These are phyloP conservation scores for Cardamine chenopodiifolia DNA, from an alignment of 345 rosid genomes.

Conservation along the genomic window DNA sequence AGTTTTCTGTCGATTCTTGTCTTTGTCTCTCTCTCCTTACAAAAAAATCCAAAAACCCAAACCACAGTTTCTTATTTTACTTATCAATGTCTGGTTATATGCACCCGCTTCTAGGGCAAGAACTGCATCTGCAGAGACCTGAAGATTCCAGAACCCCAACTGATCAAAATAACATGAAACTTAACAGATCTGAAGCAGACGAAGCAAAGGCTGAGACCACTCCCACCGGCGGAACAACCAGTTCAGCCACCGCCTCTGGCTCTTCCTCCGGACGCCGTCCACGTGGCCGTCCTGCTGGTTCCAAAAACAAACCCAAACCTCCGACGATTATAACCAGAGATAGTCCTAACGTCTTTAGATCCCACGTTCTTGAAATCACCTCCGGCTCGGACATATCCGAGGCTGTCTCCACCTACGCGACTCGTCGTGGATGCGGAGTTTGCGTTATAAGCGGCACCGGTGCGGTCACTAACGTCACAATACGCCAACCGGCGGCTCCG, in stretches of 20 bases:
- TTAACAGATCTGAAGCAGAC: constrained; percentile 46
- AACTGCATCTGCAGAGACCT: constrained; percentile 47
- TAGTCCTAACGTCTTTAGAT: constrained; percentile 66
- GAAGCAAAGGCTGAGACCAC: constrained; percentile 42
- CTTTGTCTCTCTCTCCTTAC: constrained; percentile 25
- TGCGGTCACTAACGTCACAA: constrained; percentile 61
- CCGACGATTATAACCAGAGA: constrained; percentile 68
- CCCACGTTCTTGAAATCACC: constrained; percentile 66
- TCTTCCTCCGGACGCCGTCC: constrained; percentile 56
- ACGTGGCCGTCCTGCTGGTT: constrained; percentile 76
- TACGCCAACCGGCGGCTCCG: constrained; percentile 60
- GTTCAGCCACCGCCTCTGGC: constrained; percentile 42
- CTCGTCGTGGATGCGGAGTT: constrained; percentile 67
- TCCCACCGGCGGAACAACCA: constrained; percentile 38
- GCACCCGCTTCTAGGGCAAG: constrained; percentile 57
- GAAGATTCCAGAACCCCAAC: constrained; percentile 39
- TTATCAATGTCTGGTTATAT: constrained; percentile 52
- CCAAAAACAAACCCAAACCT: constrained; percentile 73
- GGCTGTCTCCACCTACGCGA: constrained; percentile 55
- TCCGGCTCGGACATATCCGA: constrained; percentile 64
- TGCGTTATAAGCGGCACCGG: constrained; percentile 67
- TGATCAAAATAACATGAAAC: constrained; percentile 46
- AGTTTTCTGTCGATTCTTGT: constrained; percentile 36
- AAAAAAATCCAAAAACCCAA: constrained; percentile 17
- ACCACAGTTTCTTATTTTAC: constrained; percentile 11